Percentiles rank a stretch among this genome's conserved stretches.
Evolutionary conservation across 805 yeast genomes (phyloP).

Genomic region (Saccharomycopsis oosterbeekiorum): DNA sequence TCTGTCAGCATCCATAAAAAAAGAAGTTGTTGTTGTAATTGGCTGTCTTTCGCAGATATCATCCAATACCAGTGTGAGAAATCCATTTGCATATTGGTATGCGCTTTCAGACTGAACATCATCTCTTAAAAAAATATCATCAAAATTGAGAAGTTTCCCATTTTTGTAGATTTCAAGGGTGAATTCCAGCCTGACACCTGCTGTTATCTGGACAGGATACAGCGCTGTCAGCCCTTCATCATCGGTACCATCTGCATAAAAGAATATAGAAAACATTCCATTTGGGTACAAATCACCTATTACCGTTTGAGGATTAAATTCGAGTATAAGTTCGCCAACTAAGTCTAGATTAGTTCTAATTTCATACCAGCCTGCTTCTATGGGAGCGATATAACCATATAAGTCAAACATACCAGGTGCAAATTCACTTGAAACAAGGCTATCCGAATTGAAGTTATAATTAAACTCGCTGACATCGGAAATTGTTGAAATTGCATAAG

Average conservation of each 20-base stretch:
- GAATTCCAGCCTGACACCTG: background rate
- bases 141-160: background rate
- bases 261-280: background rate
- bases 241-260: background rate
- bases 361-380: background rate
- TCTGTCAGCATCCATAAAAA: too few species aligned
- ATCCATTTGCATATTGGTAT: too few species aligned
- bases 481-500: background rate
- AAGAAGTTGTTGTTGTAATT: too few species aligned
- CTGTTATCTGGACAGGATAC: background rate
- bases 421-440: background rate
- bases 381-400: background rate
- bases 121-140: background rate
- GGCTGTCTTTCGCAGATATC: too few species aligned
- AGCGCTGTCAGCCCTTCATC: background rate
- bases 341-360: background rate
- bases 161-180: background rate
- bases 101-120: too few species aligned
- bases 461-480: background rate
- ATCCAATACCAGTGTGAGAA: too few species aligned
- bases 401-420: background rate
- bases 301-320: background rate
- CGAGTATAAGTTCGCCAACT: background rate
- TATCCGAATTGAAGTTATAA: background rate
- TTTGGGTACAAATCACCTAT: background rate